Evolutionary conservation across 371 early-diverging fungal genomes (phyloP).

Genomic region (Batrachochytrium dendrobatidis): DNA sequence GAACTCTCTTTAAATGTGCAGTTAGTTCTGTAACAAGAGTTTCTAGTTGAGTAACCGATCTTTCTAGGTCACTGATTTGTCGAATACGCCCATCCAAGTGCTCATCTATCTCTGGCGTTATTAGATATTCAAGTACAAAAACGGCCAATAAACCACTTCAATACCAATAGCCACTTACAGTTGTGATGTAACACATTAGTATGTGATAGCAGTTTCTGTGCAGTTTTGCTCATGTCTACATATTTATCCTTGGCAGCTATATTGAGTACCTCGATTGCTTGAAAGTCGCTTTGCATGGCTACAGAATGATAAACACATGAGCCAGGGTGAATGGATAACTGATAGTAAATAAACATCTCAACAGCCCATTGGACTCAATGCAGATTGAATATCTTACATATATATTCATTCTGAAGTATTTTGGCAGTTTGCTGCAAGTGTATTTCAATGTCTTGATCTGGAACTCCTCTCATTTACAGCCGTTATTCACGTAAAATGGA

Average conservation of each 20-base stretch:
- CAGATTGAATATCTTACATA: no score
- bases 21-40: neutral
- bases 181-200: neutral
- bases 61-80: neutral
- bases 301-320: no score
- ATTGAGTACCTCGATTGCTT: neutral
- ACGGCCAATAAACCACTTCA: no score
- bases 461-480: no score
- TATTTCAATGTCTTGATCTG: no score
- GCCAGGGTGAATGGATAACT: no score
- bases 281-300: slow-evolving; percentile 2
- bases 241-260: neutral
- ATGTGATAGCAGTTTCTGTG: neutral
- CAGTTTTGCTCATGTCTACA: neutral
- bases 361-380: no score
- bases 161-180: neutral
- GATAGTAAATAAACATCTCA: no score
- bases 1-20: neutral
- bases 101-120: neutral
- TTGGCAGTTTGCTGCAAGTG: no score
- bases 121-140: no score
- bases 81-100: neutral
- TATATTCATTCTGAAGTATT: no score
- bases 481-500: no score
- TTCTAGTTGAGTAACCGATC: neutral